phyloP scores from a whole-genome alignment of 352 stramenopile species.

The Globisporangium acanthophoron region DNA sequence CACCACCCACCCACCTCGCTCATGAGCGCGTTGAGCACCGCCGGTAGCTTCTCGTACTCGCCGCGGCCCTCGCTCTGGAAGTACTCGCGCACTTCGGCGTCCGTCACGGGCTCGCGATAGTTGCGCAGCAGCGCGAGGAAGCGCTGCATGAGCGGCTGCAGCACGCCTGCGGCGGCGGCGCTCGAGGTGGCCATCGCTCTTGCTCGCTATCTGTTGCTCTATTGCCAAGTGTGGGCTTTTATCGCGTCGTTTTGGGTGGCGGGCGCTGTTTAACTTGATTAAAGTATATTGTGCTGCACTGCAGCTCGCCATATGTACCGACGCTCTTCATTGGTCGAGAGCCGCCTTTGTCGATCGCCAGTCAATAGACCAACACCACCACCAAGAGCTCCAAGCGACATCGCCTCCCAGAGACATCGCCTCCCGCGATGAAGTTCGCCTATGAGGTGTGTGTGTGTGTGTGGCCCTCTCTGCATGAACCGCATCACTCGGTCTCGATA shows the following conservation, averaged over 20 bases:
- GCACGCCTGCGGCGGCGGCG: slow-evolving; percentile 16
- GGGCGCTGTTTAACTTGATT: neutral
- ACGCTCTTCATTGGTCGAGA: neutral
- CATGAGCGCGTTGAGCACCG: slow-evolving; percentile 82
- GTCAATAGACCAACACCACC: slow-evolving; percentile 16
- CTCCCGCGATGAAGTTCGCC: slow-evolving; percentile 76
- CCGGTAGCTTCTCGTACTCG: slow-evolving; percentile 80
- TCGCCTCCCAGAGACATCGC: slow-evolving; percentile 5
- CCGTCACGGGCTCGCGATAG: slow-evolving; percentile 73
- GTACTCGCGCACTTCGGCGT: slow-evolving; percentile 74
- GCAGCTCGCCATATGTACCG: neutral
- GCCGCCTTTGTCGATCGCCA: slow-evolving; percentile 12
- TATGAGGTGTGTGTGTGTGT: slow-evolving; percentile 39
- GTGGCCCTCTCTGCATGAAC: neutral
- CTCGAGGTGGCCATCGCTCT: slow-evolving; percentile 21
- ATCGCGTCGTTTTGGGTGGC: neutral
- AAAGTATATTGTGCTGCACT: neutral
- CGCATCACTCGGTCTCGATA: neutral
- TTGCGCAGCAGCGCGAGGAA: slow-evolving; percentile 79
- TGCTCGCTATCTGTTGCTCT: neutral
- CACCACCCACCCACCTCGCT: slow-evolving; percentile 33
- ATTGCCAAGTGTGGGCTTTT: neutral
- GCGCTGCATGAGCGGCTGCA: slow-evolving; percentile 41
- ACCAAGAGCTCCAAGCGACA: slow-evolving; percentile 16
- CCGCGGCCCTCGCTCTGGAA: slow-evolving; percentile 57